These are phyloP conservation scores for Chrysanthemum makinoi DNA, from an alignment of 129 eudicot species.

Conservation along the genomic window DNA sequence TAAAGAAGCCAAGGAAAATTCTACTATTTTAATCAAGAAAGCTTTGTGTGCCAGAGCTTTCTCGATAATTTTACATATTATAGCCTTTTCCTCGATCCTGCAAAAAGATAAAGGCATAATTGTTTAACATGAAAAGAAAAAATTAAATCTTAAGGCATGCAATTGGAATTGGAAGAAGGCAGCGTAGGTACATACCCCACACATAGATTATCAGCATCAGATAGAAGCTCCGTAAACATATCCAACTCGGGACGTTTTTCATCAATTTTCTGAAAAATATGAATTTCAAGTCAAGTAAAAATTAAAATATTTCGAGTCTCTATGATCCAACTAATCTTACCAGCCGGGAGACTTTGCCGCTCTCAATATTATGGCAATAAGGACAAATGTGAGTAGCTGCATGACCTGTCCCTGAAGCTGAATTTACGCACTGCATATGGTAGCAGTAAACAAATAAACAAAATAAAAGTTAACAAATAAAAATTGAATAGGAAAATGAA, in stretches of 20 bases:
- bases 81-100: constrained; percentile 73
- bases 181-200: constrained; percentile 51
- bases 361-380: constrained; percentile 58
- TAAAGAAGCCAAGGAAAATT: constrained; percentile 49
- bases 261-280: constrained; percentile 44
- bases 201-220: constrained; percentile 56
- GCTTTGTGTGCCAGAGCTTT: constrained; percentile 55
- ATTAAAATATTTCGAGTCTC: neutral
- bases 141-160: neutral
- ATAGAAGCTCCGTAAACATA: constrained; percentile 44
- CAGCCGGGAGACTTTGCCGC: constrained; percentile 57
- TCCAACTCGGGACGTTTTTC: constrained; percentile 61
- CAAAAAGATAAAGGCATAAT: neutral
- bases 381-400: constrained; percentile 42
- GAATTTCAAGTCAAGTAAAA: constrained; percentile 19
- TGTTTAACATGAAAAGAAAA: too few species aligned
- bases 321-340: constrained; percentile 39
- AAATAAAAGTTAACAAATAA: constrained; percentile 4
- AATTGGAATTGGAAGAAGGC: constrained; percentile 16
- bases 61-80: constrained; percentile 56
- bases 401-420: constrained; percentile 35
- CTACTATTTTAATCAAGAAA: constrained; percentile 50
- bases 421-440: constrained; percentile 59
- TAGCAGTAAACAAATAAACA: constrained; percentile 40
- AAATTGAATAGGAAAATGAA: neutral